Base-by-base conservation (phyloP, 305 asterid species). In the Salvia sclarea region DNA sequence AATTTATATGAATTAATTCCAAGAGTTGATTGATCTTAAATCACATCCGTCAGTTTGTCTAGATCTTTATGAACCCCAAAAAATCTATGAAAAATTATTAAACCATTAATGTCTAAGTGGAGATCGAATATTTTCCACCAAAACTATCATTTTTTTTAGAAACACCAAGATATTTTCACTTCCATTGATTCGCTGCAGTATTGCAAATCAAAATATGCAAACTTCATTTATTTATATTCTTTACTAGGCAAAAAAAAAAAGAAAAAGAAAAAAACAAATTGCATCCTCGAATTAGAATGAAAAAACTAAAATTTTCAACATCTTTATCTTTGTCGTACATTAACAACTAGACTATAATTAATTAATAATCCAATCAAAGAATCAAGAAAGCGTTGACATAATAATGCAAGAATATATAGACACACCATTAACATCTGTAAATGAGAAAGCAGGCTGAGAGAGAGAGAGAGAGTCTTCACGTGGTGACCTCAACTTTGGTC, bases 401-500 rank as follows among this genome's bases (percentile, higher is more conserved):
- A 47, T 50, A 38, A 22, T 69, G 17, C 13, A 25, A 21, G 62
- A 60, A 38, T 38, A 38, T 38, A 38, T 37, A 54, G 61, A 25
- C 72, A 47, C 72, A 66, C 20, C 66, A 69, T 69, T 73, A 64
- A 48, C 76, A 56, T 72, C 72, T 78, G 74, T 28, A 50, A 28
- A 54, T 43, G 61, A 60, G 35, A 43, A 74, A 53, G 48, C 59
- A 43, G 43, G 52, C 37, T 50, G 45, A 20, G 50, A 54, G 50
- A 31, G 57, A 20, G 61, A 58, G 50, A 43, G 66, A 57, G 70
- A 70, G 47, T 38, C 69, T 73, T 80, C 84, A 80, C 84, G 82
- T 80, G 84, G 56, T 74, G 68, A 73, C 81, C 79, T 80, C 77
- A 70, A 74, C 50, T 71, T 64, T 76, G 85, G 85, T 75, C 82